Base-by-base conservation (phyloP, 2,329 filamentous ascomycete genomes). In the Volutella citrinella region DNA sequence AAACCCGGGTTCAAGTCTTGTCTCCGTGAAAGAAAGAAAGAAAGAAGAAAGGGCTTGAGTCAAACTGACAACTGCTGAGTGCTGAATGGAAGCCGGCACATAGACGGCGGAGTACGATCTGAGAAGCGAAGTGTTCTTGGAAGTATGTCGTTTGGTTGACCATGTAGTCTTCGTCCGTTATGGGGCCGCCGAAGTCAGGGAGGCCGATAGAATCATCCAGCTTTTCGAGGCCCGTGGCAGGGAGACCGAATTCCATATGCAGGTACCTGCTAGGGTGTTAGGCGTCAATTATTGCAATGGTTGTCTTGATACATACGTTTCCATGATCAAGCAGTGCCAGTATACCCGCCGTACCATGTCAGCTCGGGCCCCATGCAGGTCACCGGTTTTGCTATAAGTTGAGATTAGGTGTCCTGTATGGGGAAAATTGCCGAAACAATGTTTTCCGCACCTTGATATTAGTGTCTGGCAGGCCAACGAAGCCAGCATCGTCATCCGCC, bases 61-160 rank as follows among this genome's bases (percentile, higher is more conserved):
- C n/a, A 20, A 22, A 60, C 72, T 58, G 57, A 78, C 76, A 64
- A 42, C 71, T 68, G 38, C 63, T 70, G 18, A 81, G 64, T 4
- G 64, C 62, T 26, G 61, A 60, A 49, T 81, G 70, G 13, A 79
- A 71, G 15, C 70, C 65, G 2, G 68, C 64, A 22, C 73, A 71
- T 4, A 81, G 57, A 16, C 71, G 63, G 14, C 72, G 64, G 13
- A 82, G 61, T 10, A 75, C 71, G 27, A 82, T 72, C 48, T 80
- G 76, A 1, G 77, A 78, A 4, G 74, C 67, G 51, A 78, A 80
- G 45, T 81, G 69, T 38, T 77, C 71, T 41, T 76, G 69, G 36
- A 74, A 76, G 39, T 77, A 68, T 3, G 72, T 70, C 9, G 63
- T 55, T 41, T 76, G 69, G 40, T 75, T 71, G 14, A 59, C 63